Evolutionary conservation across 306 rosid genomes (phyloP).

Genomic region (Ziziphus jujuba): DNA sequence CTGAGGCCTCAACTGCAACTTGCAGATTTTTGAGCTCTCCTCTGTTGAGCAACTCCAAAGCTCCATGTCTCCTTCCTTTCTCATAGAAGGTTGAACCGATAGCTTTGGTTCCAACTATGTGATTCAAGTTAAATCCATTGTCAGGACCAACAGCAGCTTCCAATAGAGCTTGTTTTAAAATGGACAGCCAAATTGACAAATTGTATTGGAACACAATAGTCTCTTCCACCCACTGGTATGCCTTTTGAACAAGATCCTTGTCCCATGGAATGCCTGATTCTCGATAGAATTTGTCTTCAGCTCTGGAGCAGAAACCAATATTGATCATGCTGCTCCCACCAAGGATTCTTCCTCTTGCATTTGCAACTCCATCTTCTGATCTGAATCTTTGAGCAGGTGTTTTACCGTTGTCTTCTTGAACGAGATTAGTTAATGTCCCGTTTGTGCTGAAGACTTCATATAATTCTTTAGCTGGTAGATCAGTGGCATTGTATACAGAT

Average conservation of each 20-base stretch:
- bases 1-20: conserved; percentile 28
- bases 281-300: conserved; percentile 1
- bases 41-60: conserved; percentile 28
- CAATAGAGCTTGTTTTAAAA: conserved; percentile 10
- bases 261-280: conserved; percentile 26
- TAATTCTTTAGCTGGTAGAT: not conserved
- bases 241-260: conserved; percentile 11
- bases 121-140: conserved; percentile 25
- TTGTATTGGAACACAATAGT: not conserved
- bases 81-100: conserved; percentile 22
- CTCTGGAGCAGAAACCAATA: conserved; percentile 21
- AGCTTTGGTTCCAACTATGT: conserved; percentile 16
- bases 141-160: conserved; percentile 15
- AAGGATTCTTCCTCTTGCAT: conserved; percentile 22
- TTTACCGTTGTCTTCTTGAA: conserved; percentile 5
- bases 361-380: conserved; percentile 27
- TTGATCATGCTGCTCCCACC: conserved; percentile 40
- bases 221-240: conserved; percentile 31
- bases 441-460: conserved; percentile 14
- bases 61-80: conserved; percentile 28
- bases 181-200: conserved; percentile 13
- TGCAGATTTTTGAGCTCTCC: conserved; percentile 16
- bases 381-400: conserved; percentile 6
- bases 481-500: conserved; percentile 14
- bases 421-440: not conserved